Evolutionary conservation across 495 filamentous ascomycete species (phyloP).

Genomic region (Gamarada debralockiae): DNA sequence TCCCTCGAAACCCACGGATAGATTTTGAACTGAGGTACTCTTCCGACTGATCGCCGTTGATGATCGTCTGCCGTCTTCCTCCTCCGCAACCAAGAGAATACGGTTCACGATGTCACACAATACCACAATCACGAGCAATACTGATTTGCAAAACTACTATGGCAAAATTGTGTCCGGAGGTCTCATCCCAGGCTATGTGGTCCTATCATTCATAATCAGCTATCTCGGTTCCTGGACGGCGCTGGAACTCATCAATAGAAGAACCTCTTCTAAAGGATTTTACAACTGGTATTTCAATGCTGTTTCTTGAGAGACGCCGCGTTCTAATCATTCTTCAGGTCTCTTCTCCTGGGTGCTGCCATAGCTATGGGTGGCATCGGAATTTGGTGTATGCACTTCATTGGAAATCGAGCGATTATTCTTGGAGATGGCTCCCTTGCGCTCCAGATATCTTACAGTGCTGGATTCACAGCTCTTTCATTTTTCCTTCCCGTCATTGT

Average conservation of each 20-base stretch:
- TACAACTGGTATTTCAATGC: conserved; percentile 61
- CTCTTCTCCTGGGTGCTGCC: conserved; percentile 66
- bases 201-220: conserved; percentile 75
- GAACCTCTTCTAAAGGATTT: conserved; percentile 60
- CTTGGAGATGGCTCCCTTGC: conserved; percentile 55
- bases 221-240: conserved; percentile 72
- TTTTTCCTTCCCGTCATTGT: conserved; percentile 79
- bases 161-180: conserved; percentile 41
- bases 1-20: too few relatives aligned
- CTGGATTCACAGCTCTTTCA: conserved; percentile 68
- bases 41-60: too few relatives aligned
- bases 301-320: neutral
- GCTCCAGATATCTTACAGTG: conserved; percentile 70
- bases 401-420: conserved; percentile 76
- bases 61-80: too few relatives aligned
- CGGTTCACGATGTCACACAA: neutral
- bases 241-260: conserved; percentile 75
- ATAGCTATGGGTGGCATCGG: conserved; percentile 77
- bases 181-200: conserved; percentile 60
- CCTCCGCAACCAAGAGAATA: too few relatives aligned
- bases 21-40: too few relatives aligned
- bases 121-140: neutral
- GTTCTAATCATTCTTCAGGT: conserved; percentile 39
- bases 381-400: conserved; percentile 74
- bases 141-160: neutral